These are phyloP conservation scores for Lentinula raphanica DNA, from an alignment of 768 basidiomycete species.

Conservation along the genomic window DNA sequence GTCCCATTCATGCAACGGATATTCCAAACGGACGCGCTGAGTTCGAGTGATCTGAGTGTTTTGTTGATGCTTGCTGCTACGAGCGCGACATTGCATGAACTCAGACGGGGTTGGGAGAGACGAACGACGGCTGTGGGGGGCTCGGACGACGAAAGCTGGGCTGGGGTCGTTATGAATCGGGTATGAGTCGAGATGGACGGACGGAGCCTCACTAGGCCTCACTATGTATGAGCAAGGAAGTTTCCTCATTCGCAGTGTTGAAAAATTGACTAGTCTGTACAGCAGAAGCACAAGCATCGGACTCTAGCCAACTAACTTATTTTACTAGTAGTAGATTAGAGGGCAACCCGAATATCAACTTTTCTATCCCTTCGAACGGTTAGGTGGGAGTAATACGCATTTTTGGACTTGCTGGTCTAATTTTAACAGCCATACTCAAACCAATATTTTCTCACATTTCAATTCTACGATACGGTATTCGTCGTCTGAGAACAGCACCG, in stretches of 20 bases:
- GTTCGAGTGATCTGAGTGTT: slow-evolving; percentile 59
- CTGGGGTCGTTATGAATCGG: slow-evolving; percentile 44
- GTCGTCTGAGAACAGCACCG: too few relatives aligned
- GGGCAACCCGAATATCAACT: background rate
- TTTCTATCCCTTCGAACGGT: background rate
- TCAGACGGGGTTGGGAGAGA: slow-evolving; percentile 72
- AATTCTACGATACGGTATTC: too few relatives aligned
- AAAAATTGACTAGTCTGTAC: background rate
- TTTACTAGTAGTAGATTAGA: background rate
- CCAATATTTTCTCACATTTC: too few relatives aligned
- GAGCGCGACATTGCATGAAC: slow-evolving; percentile 73
- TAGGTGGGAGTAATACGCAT: too few relatives aligned
- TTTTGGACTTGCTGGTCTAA: too few relatives aligned
- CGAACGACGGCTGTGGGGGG: slow-evolving; percentile 25
- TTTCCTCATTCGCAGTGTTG: background rate
- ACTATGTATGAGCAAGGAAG: too few relatives aligned
- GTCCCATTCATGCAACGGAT: slow-evolving; percentile 85
- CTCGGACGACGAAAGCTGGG: slow-evolving; percentile 46
- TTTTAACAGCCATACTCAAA: too few relatives aligned
- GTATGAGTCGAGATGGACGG: slow-evolving; percentile 20
- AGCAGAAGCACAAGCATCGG: background rate
- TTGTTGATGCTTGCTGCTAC: slow-evolving; percentile 62
- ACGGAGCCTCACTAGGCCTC: too few relatives aligned
- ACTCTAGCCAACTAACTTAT: background rate
- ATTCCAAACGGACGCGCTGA: slow-evolving; percentile 89